Evolutionary conservation across 768 basidiomycete genomes (phyloP).

Genomic region (Rhizopogon vulgaris): DNA sequence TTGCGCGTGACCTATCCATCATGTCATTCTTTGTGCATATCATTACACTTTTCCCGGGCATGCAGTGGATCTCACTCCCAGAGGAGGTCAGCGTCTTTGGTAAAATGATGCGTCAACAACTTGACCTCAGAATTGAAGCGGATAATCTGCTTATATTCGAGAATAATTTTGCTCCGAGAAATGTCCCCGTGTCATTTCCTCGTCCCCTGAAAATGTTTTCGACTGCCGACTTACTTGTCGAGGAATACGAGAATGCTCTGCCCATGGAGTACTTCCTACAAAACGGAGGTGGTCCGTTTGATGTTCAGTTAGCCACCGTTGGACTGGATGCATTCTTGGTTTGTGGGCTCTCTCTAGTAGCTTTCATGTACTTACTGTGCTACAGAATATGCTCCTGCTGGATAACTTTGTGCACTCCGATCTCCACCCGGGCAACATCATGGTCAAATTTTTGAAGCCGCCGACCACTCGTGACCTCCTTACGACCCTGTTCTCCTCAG

Average conservation of each 20-base stretch:
- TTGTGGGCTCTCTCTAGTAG: constrained; percentile 22
- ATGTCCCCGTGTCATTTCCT: constrained; percentile 84
- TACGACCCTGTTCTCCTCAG: constrained; percentile 47
- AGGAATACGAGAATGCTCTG: constrained; percentile 90
- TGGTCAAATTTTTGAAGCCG: constrained; percentile 94
- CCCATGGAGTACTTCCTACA: constrained; percentile 82
- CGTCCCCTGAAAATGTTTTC: constrained; percentile 78
- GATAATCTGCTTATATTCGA: constrained; percentile 84
- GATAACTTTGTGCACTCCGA: constrained; percentile 97
- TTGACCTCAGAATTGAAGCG: constrained; percentile 87
- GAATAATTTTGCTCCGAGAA: constrained; percentile 73
- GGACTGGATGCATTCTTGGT: constrained; percentile 95
- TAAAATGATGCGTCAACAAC: constrained; percentile 91
- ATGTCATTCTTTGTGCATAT: constrained; percentile 87
- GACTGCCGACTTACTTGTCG: constrained; percentile 78
- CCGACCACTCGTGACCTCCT: constrained; percentile 62
- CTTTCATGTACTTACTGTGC: constrained; percentile 5
- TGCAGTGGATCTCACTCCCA: constrained; percentile 93
- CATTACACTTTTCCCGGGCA: constrained; percentile 79
- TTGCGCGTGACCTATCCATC: constrained; percentile 86
- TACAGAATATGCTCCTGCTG: constrained; percentile 91
- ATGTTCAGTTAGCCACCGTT: constrained; percentile 82
- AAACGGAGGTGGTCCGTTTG: constrained; percentile 90
- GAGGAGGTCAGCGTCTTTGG: constrained; percentile 96
- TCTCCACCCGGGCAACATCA: constrained; percentile 91